Conservation (phyloP, 2,329 filamentous ascomycete genomes). For the Hypoxylon sp. region DNA sequence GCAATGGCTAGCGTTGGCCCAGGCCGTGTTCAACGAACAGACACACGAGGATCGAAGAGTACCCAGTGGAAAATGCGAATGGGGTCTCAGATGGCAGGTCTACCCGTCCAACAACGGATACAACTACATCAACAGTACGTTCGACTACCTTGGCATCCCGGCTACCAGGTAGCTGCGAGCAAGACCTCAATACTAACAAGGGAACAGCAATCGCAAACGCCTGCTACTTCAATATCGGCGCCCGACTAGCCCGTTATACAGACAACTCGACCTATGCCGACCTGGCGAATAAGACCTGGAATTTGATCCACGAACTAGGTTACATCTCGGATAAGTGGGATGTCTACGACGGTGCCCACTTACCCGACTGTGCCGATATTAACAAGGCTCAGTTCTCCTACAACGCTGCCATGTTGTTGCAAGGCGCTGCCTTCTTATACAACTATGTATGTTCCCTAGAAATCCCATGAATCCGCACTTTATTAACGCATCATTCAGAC, state of each 20-base stretch:
- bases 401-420: conserved; percentile 73
- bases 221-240: conserved; percentile 74
- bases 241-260: conserved; percentile 80
- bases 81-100: conserved; percentile 84
- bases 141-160: too few relatives aligned
- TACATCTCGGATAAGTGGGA: conserved; percentile 74
- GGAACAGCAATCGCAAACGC: conserved; percentile 70
- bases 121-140: conserved; percentile 77
- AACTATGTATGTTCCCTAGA: conserved; percentile 65
- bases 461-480: neutral
- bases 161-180: neutral
- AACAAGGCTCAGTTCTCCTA: conserved; percentile 77
- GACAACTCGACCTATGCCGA: conserved; percentile 74
- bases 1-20: conserved; percentile 75
- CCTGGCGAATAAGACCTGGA: conserved; percentile 72
- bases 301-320: conserved; percentile 70
- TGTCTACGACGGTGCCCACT: conserved; percentile 75
- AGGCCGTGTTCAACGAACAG: conserved; percentile 77
- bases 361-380: conserved; percentile 72
- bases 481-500: conserved; percentile 59
- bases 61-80: conserved; percentile 69
- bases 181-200: conserved; percentile 25
- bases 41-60: conserved; percentile 74
- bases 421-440: conserved; percentile 78
- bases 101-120: conserved; percentile 81